Conservation (phyloP, 331 rosid species). For the Erythrophleum ivorense region DNA sequence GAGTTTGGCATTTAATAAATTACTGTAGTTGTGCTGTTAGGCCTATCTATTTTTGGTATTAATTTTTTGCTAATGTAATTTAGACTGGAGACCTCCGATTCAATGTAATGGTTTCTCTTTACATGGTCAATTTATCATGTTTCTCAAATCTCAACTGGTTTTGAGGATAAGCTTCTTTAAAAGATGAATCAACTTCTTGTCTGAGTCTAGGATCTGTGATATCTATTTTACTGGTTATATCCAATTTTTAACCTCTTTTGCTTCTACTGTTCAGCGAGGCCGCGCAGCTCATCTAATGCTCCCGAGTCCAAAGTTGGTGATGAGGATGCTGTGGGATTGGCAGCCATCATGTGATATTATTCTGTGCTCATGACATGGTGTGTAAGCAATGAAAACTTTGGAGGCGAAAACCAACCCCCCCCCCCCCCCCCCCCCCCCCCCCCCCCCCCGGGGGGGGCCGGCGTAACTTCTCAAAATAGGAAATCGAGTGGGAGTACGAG, state of each 20-base stretch:
- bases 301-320: slow-evolving; percentile 69
- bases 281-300: slow-evolving; percentile 62
- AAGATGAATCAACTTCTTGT: neutral
- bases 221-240: slow-evolving; percentile 26
- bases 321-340: slow-evolving; percentile 74
- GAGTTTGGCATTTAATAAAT: slow-evolving; percentile 25
- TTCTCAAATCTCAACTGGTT: slow-evolving; percentile 5
- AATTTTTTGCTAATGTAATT: slow-evolving; percentile 13
- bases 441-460: too few relatives aligned
- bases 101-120: neutral
- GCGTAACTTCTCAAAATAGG: slow-evolving; percentile 6
- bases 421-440: too few relatives aligned
- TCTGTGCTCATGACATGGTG: slow-evolving; percentile 45
- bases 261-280: slow-evolving; percentile 63
- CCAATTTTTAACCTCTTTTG: slow-evolving; percentile 24
- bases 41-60: slow-evolving; percentile 2
- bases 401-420: slow-evolving; percentile 35
- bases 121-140: neutral
- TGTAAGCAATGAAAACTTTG: slow-evolving; percentile 65
- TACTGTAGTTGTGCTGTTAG: slow-evolving; percentile 13
- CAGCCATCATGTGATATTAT: slow-evolving; percentile 64
- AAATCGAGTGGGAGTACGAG: slow-evolving; percentile 39
- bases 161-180: neutral
- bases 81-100: neutral
- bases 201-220: neutral